Conservation (phyloP, 768 basidiomycete species). For the Leccinum disarticulatum region DNA sequence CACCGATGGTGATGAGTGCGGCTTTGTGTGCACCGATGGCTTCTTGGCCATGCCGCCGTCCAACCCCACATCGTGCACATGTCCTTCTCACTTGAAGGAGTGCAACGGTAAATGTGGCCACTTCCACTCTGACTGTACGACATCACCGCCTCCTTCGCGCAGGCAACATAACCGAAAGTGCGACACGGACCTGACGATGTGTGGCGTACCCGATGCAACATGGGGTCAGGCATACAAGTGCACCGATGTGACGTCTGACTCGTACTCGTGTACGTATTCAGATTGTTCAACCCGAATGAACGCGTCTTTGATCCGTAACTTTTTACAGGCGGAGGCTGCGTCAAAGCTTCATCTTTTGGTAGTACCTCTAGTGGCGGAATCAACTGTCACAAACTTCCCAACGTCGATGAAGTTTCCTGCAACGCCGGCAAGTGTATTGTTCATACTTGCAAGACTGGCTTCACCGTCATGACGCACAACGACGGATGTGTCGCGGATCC, state of each 20-base stretch:
- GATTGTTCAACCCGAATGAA: neutral
- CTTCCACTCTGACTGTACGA: constrained; percentile 23
- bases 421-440: constrained; percentile 28
- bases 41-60: constrained; percentile 22
- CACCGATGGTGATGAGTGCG: constrained; percentile 23
- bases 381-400: constrained; percentile 34
- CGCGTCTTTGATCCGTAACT: neutral
- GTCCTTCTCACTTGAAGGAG: constrained; percentile 22
- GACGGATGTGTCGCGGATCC: constrained; percentile 14
- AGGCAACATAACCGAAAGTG: constrained; percentile 25
- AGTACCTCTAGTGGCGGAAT: constrained; percentile 18
- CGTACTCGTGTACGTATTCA: constrained; percentile 32
- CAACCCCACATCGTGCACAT: constrained; percentile 27
- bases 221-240: constrained; percentile 31
- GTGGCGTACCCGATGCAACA: constrained; percentile 22
- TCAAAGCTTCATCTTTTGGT: constrained; percentile 23
- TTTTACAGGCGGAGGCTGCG: constrained; percentile 37
- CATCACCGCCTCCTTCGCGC: constrained; percentile 16
- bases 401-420: constrained; percentile 33
- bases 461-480: constrained; percentile 2
- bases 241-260: constrained; percentile 26
- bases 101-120: constrained; percentile 35
- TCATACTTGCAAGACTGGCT: constrained; percentile 26
- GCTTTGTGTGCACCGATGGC: constrained; percentile 31
- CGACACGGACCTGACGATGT: constrained; percentile 21